These are phyloP conservation scores for Fusarium pseudonygamai DNA, from an alignment of 2,329 filamentous ascomycete genomes.

Conservation along the genomic window DNA sequence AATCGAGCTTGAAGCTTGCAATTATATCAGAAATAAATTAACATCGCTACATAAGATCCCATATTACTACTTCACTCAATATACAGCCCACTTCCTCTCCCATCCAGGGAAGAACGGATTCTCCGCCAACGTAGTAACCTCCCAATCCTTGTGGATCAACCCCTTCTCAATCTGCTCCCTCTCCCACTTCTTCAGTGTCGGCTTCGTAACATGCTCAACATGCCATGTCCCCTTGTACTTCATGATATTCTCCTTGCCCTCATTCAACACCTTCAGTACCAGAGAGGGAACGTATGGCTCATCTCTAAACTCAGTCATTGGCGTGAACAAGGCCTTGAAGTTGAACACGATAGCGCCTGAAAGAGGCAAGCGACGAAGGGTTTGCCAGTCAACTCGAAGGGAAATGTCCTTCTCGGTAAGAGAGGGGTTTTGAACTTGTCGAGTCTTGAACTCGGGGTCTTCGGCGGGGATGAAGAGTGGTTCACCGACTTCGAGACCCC, in stretches of 20 bases:
- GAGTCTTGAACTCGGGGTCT: slow-evolving; percentile 69
- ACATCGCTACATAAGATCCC: not conserved
- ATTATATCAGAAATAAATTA: not conserved
- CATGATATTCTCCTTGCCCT: slow-evolving; percentile 71
- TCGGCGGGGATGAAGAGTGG: slow-evolving; percentile 80
- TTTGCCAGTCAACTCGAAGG: slow-evolving; percentile 89
- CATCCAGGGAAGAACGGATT: slow-evolving; percentile 81
- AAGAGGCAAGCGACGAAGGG: slow-evolving; percentile 78
- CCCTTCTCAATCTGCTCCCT: slow-evolving; percentile 73
- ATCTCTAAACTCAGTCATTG: slow-evolving; percentile 71
- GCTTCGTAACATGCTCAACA: slow-evolving; percentile 76
- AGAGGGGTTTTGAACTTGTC: slow-evolving; percentile 64
- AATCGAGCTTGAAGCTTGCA: accelerated
- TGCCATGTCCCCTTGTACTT: slow-evolving; percentile 87
- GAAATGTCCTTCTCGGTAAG: slow-evolving; percentile 69
- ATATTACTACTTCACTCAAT: not conserved
- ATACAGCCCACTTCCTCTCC: slow-evolving; percentile 51
- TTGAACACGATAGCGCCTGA: slow-evolving; percentile 84
- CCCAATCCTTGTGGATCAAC: slow-evolving; percentile 69
- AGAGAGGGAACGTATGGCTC: slow-evolving; percentile 79
- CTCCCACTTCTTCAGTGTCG: slow-evolving; percentile 70
- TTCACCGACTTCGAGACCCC: slow-evolving; percentile 80
- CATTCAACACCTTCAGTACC: slow-evolving; percentile 70
- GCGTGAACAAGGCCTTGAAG: slow-evolving; percentile 88
- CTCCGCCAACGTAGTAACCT: slow-evolving; percentile 75